Conservation (phyloP, 495 filamentous ascomycete genomes). For the Tuber calosporum region DNA sequence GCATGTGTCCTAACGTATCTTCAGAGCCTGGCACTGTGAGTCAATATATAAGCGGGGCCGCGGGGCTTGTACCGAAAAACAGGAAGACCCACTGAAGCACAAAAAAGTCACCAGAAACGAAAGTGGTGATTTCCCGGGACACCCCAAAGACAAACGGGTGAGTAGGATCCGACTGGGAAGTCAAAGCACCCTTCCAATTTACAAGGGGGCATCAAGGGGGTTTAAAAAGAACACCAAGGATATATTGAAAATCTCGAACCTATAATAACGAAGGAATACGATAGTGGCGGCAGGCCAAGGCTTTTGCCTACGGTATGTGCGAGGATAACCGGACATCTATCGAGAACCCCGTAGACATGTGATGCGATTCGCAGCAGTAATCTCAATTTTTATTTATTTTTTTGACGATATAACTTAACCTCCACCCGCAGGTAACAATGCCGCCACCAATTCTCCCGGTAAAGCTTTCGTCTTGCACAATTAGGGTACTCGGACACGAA, state of each 20-base stretch:
- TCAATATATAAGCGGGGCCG: neutral
- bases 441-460: neutral
- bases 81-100: neutral
- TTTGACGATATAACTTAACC: neutral
- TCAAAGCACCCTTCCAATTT: constrained; percentile 1
- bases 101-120: neutral
- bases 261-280: neutral
- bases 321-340: neutral
- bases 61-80: neutral
- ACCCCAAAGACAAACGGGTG: neutral
- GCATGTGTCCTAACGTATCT: neutral
- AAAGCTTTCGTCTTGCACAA: neutral
- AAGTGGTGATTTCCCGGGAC: neutral
- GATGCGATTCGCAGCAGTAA: neutral
- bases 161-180: neutral
- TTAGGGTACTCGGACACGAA: neutral
- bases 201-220: neutral
- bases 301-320: neutral
- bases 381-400: neutral
- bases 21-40: neutral
- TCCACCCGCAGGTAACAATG: neutral
- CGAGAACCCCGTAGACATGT: neutral
- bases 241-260: neutral
- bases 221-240: neutral
- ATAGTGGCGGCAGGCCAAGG: neutral